phyloP scores from a whole-genome alignment of 2,329 filamentous ascomycete genomes.

The Aspergillus aculeatus region DNA sequence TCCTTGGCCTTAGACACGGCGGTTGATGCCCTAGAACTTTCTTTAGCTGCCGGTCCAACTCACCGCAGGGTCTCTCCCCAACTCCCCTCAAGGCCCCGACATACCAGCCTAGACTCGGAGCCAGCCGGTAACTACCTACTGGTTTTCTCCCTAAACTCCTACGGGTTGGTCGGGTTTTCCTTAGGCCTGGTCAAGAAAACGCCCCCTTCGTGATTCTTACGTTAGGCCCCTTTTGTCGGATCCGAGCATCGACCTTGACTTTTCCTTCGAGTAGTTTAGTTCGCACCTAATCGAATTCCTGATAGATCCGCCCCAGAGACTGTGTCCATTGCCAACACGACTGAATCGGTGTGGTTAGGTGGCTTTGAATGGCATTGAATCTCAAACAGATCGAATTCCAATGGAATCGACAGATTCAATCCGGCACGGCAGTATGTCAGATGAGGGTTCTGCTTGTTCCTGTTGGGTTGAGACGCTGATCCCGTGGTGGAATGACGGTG shows the following conservation, averaged over 20 bases:
- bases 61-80: background rate
- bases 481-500: background rate
- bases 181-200: background rate
- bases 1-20: background rate
- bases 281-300: background rate
- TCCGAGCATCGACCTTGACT: constrained; percentile 5
- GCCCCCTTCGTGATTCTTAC: background rate
- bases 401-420: background rate
- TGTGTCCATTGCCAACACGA: background rate
- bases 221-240: constrained; percentile 10
- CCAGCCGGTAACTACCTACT: background rate
- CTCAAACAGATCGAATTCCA: background rate
- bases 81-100: background rate
- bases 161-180: background rate
- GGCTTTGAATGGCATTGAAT: background rate
- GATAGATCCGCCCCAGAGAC: background rate
- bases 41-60: background rate
- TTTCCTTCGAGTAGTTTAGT: background rate
- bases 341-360: background rate
- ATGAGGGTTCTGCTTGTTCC: background rate
- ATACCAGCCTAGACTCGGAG: background rate
- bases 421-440: background rate
- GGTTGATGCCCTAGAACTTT: background rate
- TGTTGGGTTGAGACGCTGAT: background rate
- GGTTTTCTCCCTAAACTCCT: background rate